These are phyloP conservation scores for Carallia pectinifolia DNA, from an alignment of 345 rosid species.

Conservation along the genomic window DNA sequence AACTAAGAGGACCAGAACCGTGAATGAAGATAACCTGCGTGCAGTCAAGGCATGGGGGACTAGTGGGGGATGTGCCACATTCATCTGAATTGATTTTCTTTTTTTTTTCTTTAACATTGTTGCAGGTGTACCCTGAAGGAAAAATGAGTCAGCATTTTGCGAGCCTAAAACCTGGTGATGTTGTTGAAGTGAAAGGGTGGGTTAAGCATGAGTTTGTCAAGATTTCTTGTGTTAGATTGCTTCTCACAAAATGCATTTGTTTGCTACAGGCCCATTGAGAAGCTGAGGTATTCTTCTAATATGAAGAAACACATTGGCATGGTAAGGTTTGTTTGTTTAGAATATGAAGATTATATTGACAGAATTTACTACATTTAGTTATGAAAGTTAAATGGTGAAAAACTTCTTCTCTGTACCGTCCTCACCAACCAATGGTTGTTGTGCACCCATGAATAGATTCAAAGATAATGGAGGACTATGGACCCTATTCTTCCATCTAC, in stretches of 20 bases:
- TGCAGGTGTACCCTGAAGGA: slow-evolving; percentile 93
- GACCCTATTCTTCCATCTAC: background rate
- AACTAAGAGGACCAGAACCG: background rate
- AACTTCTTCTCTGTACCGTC: background rate
- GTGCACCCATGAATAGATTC: background rate
- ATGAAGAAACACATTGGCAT: slow-evolving; percentile 98
- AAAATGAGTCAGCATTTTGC: slow-evolving; percentile 99
- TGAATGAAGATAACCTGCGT: background rate
- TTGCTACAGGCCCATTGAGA: slow-evolving; percentile 83
- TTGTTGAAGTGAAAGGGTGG: slow-evolving; percentile 90
- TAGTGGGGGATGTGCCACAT: background rate
- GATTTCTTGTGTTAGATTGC: background rate
- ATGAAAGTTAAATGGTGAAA: background rate
- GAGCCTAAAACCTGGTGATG: slow-evolving; percentile 87
- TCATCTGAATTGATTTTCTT: background rate
- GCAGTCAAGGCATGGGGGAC: background rate
- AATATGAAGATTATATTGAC: background rate
- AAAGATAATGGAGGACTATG: background rate
- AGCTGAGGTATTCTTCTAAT: slow-evolving; percentile 82
- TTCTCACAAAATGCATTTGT: slow-evolving; percentile 15
- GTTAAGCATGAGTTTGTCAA: background rate
- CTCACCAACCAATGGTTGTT: background rate
- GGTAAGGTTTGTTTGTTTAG: slow-evolving; percentile 48
- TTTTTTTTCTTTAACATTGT: slow-evolving; percentile 2
- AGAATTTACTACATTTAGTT: background rate